phyloP scores from a whole-genome alignment of 352 stramenopile genomes.

The Phytophthora rubi region DNA sequence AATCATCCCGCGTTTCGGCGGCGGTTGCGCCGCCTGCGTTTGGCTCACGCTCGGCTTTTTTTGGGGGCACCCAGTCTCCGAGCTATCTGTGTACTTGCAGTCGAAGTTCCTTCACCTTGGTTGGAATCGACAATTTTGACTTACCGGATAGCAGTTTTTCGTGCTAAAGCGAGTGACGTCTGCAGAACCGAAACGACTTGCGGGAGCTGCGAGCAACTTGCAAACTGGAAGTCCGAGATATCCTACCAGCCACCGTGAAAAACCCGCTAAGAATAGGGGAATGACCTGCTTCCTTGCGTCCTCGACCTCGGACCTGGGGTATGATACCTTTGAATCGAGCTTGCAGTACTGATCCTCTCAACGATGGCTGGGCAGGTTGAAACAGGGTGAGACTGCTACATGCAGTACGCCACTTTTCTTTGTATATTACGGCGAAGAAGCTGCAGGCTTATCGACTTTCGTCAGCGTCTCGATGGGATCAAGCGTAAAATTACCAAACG shows the following conservation, averaged over 20 bases:
- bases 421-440: slow-evolving; percentile 26
- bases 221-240: slow-evolving; percentile 22
- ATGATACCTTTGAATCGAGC: background rate
- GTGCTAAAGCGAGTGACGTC: slow-evolving; percentile 5
- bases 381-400: slow-evolving; percentile 6
- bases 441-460: slow-evolving; percentile 20
- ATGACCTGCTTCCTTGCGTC: slow-evolving; percentile 15
- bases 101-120: slow-evolving; percentile 8
- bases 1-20: slow-evolving; percentile 51
- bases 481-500: slow-evolving; percentile 87
- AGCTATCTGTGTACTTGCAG: slow-evolving; percentile 13
- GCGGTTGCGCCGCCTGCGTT: slow-evolving; percentile 28
- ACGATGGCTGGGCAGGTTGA: slow-evolving; percentile 4
- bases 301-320: slow-evolving; percentile 33
- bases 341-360: slow-evolving; percentile 20
- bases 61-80: slow-evolving; percentile 6
- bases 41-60: slow-evolving; percentile 12
- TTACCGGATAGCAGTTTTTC: slow-evolving; percentile 14
- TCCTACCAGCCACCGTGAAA: background rate
- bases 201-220: slow-evolving; percentile 32
- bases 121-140: slow-evolving; percentile 16
- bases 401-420: background rate
- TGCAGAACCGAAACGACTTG: slow-evolving; percentile 27
- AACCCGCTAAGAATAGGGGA: slow-evolving; percentile 33
- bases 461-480: slow-evolving; percentile 47